These are phyloP conservation scores for Gossypium stocksii DNA, from an alignment of 345 rosid genomes.

Conservation along the genomic window DNA sequence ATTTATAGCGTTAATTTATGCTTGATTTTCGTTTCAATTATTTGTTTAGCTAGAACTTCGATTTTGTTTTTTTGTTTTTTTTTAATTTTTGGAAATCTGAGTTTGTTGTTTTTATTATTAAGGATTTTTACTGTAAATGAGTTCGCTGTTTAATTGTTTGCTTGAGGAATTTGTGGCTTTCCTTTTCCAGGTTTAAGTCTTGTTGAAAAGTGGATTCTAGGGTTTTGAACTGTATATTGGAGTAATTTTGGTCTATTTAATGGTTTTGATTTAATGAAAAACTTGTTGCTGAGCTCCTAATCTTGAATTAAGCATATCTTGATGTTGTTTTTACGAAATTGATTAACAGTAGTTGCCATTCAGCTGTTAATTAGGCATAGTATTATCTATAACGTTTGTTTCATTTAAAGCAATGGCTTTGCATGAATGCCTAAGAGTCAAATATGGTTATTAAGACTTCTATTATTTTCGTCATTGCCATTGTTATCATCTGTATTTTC, in stretches of 20 bases:
- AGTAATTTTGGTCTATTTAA: not conserved
- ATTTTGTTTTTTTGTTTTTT: not conserved
- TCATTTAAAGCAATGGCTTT: not conserved
- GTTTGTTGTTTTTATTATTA: not conserved
- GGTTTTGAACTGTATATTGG: slow-evolving; percentile 8
- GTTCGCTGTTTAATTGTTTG: not conserved
- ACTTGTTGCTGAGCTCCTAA: not conserved
- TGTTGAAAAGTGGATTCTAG: slow-evolving; percentile 10
- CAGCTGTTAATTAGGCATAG: not conserved
- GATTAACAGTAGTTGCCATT: not conserved
- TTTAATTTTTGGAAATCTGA: not conserved
- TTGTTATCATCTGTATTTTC: not conserved
- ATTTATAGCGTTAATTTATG: not conserved
- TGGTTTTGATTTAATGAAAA: not conserved
- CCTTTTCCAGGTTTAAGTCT: not conserved
- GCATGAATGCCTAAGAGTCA: not conserved
- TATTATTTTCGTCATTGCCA: not conserved
- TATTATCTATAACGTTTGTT: not conserved
- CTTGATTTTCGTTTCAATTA: not conserved
- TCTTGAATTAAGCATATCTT: not conserved
- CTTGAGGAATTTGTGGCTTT: slow-evolving; percentile 3
- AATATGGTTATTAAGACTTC: not conserved
- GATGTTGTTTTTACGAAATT: not conserved
- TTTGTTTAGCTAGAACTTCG: not conserved
- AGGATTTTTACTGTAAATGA: not conserved